Evolutionary conservation across 495 filamentous ascomycete species (phyloP).

Genomic region (Trichoderma gamsii): DNA sequence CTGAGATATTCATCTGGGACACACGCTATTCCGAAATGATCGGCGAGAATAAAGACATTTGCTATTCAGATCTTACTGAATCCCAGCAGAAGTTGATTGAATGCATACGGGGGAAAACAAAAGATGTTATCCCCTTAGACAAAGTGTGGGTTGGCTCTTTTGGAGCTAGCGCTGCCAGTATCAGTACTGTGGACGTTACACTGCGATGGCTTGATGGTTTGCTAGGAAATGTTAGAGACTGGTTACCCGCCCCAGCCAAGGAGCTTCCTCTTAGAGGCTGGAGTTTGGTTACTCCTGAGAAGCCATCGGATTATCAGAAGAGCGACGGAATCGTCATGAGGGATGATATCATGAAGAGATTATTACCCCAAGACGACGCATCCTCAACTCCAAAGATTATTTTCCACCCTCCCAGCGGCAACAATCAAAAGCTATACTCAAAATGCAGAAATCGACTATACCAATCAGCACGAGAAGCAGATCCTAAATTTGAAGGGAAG

Average conservation of each 20-base stretch:
- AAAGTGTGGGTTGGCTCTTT: conserved; percentile 34
- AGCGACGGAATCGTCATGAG: not conserved
- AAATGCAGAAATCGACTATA: conserved; percentile 37
- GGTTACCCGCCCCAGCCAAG: not conserved
- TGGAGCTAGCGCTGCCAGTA: not conserved
- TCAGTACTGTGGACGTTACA: not conserved
- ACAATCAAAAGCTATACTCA: conserved; percentile 20
- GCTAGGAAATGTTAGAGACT: not conserved
- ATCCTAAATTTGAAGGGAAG: conserved; percentile 15
- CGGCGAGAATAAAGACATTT: not conserved
- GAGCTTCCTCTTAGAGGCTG: not conserved
- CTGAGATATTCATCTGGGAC: conserved; percentile 47
- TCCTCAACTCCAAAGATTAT: conserved; percentile 25
- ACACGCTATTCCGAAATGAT: conserved; percentile 23
- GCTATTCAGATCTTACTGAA: conserved; percentile 28
- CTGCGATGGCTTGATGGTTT: not conserved
- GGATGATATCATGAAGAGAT: not conserved
- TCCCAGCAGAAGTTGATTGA: conserved; percentile 38
- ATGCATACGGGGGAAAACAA: conserved; percentile 22
- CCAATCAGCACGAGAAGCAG: conserved; percentile 25
- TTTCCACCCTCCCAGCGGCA: conserved; percentile 37
- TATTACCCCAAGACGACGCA: not conserved
- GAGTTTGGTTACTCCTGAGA: not conserved
- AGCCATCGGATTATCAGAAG: not conserved
- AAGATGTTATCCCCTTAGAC: conserved; percentile 23